Evolutionary conservation across 2,329 filamentous ascomycete genomes (phyloP), one percentile per base, ranked within the genome.

Genomic region (Bimuria novae-zelandiae): DNA sequence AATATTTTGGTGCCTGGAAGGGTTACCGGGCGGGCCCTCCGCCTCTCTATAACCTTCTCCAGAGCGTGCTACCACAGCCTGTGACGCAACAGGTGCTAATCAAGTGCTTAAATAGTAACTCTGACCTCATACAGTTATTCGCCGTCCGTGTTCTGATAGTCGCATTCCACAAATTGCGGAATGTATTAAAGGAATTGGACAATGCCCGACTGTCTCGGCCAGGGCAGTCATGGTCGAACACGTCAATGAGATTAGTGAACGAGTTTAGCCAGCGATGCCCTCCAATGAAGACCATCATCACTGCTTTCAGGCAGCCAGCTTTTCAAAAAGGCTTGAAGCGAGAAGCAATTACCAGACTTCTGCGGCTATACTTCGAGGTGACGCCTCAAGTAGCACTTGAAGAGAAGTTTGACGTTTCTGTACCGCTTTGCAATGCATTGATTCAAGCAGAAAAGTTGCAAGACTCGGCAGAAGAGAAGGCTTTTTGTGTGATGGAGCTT

Each of bases 321-420:
- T 84, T 86, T 17, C 51, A 59, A 33, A 88, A 93, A 57, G 74
- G 88, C 25, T 79, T 95, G 55, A 90, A 92, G 66, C 84, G 88
- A 53, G 89, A 95, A 65, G 86, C 90, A 19, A 81, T 87, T n/a
- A 89, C 89, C 53, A 87, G 89, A 60, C 77, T 97, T 17, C 75
- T 99, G 33, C 82, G 86, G 14, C 80, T 92, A n/a, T 97, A 95
- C 75, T 95, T 95, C 69, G 86, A 92, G 68, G 81, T 89, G 2
- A 82, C 91, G 7, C 92, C 94, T 1, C 86, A 90, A 54, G 79
- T 90, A 21, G 91, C 92, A 1, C 79, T 95, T 12, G 87, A 88
- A 59, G 89, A 92, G 62, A 94, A 89, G 60, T 94, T 97, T 65
- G 94, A 97, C 67, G 88, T 96, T 3, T 94, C 93, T 0, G 78